These are phyloP conservation scores for Psilocybe cubensis DNA, from an alignment of 768 basidiomycete species.

Conservation along the genomic window DNA sequence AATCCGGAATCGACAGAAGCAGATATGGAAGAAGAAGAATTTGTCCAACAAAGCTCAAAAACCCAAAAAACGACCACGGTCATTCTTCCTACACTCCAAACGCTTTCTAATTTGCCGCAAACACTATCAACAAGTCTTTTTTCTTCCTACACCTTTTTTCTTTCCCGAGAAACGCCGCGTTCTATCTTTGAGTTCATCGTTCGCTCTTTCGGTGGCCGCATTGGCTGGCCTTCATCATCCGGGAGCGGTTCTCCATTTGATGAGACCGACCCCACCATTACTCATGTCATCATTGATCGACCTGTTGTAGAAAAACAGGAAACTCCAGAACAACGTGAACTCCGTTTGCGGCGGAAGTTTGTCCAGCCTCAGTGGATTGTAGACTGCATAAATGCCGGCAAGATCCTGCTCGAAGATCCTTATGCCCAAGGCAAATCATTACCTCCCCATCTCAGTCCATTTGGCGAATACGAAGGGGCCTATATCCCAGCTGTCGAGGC, in stretches of 20 bases:
- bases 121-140: conserved; percentile 70
- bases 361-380: conserved; percentile 98
- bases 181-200: conserved; percentile 94
- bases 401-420: conserved; percentile 80
- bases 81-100: conserved; percentile 69
- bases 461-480: conserved; percentile 80
- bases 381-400: conserved; percentile 91
- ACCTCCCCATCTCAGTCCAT: conserved; percentile 96
- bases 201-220: conserved; percentile 87
- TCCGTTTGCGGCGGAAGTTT: conserved; percentile 74
- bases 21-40: conserved; percentile 71
- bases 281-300: conserved; percentile 94
- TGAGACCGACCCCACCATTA: conserved; percentile 82
- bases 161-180: conserved; percentile 92
- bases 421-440: conserved; percentile 86
- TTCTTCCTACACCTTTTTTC: conserved; percentile 85
- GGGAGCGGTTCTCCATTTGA: conserved; percentile 82
- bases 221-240: conserved; percentile 86
- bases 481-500: conserved; percentile 62
- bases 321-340: conserved; percentile 60
- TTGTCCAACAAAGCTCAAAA: conserved; percentile 59
- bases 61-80: conserved; percentile 46
- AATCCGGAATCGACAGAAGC: conserved; percentile 33
- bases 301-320: conserved; percentile 62
- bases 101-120: conserved; percentile 62